These are phyloP conservation scores for Nicotiana benthamiana DNA, from an alignment of 257 asterid genomes.

Conservation along the genomic window DNA sequence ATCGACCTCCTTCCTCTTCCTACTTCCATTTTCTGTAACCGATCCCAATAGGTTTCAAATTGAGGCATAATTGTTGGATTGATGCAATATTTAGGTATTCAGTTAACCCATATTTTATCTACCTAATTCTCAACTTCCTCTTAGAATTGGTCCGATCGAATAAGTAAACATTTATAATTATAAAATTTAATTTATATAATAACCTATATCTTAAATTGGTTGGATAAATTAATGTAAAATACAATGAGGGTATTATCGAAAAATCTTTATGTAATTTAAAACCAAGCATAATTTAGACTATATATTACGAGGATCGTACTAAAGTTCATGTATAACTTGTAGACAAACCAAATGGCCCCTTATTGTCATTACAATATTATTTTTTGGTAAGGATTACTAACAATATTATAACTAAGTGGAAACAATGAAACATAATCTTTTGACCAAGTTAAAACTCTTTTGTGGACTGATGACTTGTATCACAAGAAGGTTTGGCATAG, in stretches of 20 bases:
- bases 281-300: background rate
- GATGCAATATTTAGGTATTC: background rate
- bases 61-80: no score
- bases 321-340: background rate
- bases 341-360: background rate
- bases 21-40: no score
- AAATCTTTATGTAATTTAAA: background rate
- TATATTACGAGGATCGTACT: background rate
- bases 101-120: background rate
- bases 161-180: background rate
- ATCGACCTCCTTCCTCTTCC: no score
- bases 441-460: background rate
- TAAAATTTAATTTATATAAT: background rate
- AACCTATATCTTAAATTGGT: background rate
- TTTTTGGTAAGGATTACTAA: background rate
- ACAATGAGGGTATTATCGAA: background rate
- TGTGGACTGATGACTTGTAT: background rate
- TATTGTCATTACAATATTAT: background rate
- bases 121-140: background rate
- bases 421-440: background rate
- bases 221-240: background rate
- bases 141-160: background rate
- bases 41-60: no score
- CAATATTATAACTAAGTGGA: background rate
- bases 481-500: background rate